Conservation (phyloP, 2,329 filamentous ascomycete genomes). For the Scopulariopsis brevicaulis region DNA sequence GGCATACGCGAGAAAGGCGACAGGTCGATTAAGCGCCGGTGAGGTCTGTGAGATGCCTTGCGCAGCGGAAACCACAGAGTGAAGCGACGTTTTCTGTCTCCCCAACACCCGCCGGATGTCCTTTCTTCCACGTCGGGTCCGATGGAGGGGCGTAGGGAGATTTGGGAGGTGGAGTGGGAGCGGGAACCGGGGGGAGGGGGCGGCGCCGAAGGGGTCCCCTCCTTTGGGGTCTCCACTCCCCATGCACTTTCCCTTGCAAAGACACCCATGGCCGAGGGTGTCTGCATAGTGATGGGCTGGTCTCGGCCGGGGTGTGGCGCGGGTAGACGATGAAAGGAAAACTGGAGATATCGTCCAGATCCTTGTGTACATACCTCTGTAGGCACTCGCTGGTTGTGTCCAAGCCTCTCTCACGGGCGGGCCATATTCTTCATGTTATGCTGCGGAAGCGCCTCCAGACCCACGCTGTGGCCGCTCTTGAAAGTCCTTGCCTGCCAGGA, state of each 20-base stretch:
- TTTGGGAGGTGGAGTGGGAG: not conserved
- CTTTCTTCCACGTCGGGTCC: not conserved
- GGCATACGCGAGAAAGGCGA: not conserved
- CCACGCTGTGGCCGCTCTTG: no score
- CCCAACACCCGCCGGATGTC: not conserved
- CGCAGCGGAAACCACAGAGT: not conserved
- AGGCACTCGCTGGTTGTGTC: no score
- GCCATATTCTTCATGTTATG: no score
- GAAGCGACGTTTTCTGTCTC: not conserved
- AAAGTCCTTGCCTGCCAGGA: no score
- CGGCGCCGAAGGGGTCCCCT: not conserved
- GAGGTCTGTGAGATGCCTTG: not conserved
- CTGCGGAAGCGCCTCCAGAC: no score
- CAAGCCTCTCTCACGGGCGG: no score
- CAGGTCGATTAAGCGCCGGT: not conserved
- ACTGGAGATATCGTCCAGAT: no score
- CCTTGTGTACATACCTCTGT: not conserved
- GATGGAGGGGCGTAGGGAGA: not conserved
- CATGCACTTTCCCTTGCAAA: not conserved
- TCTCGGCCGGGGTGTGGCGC: conserved; percentile 1
- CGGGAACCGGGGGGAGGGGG: not conserved
- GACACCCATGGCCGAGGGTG: not conserved
- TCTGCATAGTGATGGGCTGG: not conserved
- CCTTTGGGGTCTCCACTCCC: not conserved
- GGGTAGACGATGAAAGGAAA: not conserved